phyloP scores from a whole-genome alignment of 257 asterid species.

The Rauvolfia tetraphylla region DNA sequence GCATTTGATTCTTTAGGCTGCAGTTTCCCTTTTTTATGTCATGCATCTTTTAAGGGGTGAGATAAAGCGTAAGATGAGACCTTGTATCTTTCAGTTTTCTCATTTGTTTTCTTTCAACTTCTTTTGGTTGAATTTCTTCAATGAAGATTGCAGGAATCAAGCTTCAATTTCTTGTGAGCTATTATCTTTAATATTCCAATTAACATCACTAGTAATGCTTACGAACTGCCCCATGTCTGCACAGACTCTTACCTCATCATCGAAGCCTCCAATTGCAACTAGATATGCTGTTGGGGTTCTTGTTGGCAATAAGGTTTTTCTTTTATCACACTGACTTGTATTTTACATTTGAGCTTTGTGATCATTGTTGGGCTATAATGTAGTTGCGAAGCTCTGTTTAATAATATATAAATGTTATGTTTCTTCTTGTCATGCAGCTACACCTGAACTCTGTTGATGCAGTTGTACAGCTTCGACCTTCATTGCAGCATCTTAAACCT shows the following conservation, averaged over 20 bases:
- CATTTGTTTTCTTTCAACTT: neutral
- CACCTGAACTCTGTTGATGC: slow-evolving; percentile 79
- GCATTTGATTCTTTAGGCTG: neutral
- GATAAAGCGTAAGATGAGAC: neutral
- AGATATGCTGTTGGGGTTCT: slow-evolving; percentile 69
- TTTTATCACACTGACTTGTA: slow-evolving; percentile 16
- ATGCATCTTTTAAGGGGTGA: neutral
- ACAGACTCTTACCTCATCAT: slow-evolving; percentile 55
- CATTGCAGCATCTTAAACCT: slow-evolving; percentile 45
- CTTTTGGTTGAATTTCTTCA: neutral
- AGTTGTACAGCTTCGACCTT: slow-evolving; percentile 84
- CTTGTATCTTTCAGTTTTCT: neutral
- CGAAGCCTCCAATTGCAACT: slow-evolving; percentile 53
- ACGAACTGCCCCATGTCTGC: slow-evolving; percentile 1
- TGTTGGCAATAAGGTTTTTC: slow-evolving; percentile 59
- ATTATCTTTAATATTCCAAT: neutral
- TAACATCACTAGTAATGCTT: neutral
- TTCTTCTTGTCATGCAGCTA: slow-evolving; percentile 56
- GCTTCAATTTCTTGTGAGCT: neutral
- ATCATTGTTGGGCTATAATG: neutral
- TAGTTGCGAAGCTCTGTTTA: slow-evolving; percentile 6
- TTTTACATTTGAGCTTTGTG: slow-evolving; percentile 10
- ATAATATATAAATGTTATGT: neutral
- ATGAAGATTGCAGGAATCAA: neutral
- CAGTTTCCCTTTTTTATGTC: neutral